Evolutionary conservation across 495 filamentous ascomycete genomes (phyloP), one percentile per base, ranked within the genome.

Genomic region (Aspergillus indologenus): DNA sequence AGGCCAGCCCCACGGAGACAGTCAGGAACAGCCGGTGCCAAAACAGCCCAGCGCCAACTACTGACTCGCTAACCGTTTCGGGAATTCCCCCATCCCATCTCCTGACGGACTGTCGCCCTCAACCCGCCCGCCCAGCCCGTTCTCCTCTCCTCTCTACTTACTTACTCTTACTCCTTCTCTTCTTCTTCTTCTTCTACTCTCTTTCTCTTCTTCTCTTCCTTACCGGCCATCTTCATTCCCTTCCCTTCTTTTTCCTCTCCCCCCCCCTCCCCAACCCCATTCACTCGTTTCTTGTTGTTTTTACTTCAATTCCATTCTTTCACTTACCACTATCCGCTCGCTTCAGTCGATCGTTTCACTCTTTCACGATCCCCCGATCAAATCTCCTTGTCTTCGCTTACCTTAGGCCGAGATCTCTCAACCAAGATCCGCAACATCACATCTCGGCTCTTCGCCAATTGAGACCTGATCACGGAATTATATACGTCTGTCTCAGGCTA

Each of bases 311-410:
- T 59, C 50, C 59, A 63, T 64, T 56, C 54, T 48, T 67, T 61
- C 50, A 46, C 54, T 56, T 65, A 66, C 57, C 56, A 72, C 20
- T 44, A 53, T 65, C 61, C 56, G 63, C 64, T 72, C 68, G 53
- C 63, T 62, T 61, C 52, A 63, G 66, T 70, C 70, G 68, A 57
- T 72, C 73, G 74, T 75, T 75, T 68, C 75, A 75, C 72, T 75
- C 74, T 71, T 76, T 76, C 62, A 73, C 72, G 70, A 67, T 61
- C 69, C 68, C 54, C 31, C 61, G 58, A 22, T 51, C 24, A 40
- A 7, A 2, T 51, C 50, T 58, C 54, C 51, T 69, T 74, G 65
- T 59, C 58, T 71, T 73, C 59, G 58, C 55, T 54, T 62, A 54
- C 64, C 53, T 59, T 59, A 57, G 65, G 64, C 63, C 72, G 65